Conservation (phyloP, 2,329 filamentous ascomycete genomes). For the Aspergillus ruber region DNA sequence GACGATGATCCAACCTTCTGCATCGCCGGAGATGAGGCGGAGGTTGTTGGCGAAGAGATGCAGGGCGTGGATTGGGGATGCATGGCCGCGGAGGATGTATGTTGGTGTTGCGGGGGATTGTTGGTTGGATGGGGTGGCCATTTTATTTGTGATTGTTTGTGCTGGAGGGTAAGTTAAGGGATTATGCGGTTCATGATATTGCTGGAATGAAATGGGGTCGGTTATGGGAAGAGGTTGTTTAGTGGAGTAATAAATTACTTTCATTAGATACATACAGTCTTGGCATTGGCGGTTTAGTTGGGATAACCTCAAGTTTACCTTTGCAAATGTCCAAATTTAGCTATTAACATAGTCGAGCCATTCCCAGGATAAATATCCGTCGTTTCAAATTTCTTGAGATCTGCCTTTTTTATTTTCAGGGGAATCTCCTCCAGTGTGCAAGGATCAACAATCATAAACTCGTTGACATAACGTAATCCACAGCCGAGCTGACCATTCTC, state of each 20-base stretch:
- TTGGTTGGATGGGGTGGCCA: constrained; percentile 1
- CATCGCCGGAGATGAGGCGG: constrained; percentile 77
- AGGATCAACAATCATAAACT: too few relatives aligned
- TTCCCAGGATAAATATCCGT: too few relatives aligned
- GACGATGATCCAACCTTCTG: constrained; percentile 78
- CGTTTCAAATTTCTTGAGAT: too few relatives aligned
- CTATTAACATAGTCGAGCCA: too few relatives aligned
- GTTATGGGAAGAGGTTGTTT: not conserved
- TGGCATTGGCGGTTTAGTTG: not conserved
- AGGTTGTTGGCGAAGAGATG: constrained; percentile 66
- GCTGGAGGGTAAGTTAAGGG: not conserved
- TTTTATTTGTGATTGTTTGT: not conserved
- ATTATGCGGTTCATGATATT: not conserved
- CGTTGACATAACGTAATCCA: too few relatives aligned
- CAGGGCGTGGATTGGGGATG: constrained; percentile 69
- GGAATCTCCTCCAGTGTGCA: too few relatives aligned
- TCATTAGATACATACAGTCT: not conserved
- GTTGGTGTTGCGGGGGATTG: constrained; percentile 50
- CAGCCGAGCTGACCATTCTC: too few relatives aligned
- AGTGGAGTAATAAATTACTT: not conserved
- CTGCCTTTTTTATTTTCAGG: too few relatives aligned
- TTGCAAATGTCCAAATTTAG: not conserved
- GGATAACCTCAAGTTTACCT: not conserved
- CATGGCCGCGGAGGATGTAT: constrained; percentile 80
- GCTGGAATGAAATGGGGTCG: not conserved